A percentile compares a stretch with the other conserved stretches of the same genome.
Conservation (phyloP, 1,139 yeast species). For the Kurtzmaniella natalensis region DNA sequence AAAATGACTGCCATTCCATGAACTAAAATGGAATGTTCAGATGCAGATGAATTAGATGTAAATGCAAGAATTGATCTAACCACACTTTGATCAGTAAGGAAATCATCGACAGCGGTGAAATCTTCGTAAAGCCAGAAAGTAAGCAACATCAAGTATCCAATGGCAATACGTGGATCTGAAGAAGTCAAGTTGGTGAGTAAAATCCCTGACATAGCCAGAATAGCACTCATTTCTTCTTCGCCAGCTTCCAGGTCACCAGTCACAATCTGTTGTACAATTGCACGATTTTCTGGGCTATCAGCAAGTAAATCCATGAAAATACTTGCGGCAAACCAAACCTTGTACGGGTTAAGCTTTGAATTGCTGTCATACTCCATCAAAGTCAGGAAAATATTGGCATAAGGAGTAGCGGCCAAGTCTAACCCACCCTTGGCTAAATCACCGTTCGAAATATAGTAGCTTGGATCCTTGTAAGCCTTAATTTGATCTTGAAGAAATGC, state of each 20-base stretch:
- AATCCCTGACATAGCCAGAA: slow-evolving; percentile 78
- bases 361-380: slow-evolving; percentile 79
- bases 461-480: slow-evolving; percentile 33
- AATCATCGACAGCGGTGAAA: slow-evolving; percentile 68
- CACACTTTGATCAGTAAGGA: slow-evolving; percentile 63
- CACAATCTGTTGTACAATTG: slow-evolving; percentile 48
- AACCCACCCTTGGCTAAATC: slow-evolving; percentile 6
- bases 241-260: slow-evolving; percentile 66
- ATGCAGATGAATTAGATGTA: slow-evolving; percentile 56
- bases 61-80: slow-evolving; percentile 66
- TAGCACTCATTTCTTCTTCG: slow-evolving; percentile 69
- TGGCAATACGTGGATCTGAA: slow-evolving; percentile 70
- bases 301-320: slow-evolving; percentile 61
- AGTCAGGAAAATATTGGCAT: slow-evolving; percentile 58
- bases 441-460: slow-evolving; percentile 12
- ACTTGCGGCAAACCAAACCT: slow-evolving; percentile 79
- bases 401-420: slow-evolving; percentile 19
- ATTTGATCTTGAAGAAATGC: slow-evolving; percentile 67
- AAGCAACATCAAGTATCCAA: slow-evolving; percentile 75
- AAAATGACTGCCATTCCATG: slow-evolving; percentile 75
- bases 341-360: slow-evolving; percentile 75
- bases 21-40: slow-evolving; percentile 55
- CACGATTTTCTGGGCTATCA: slow-evolving; percentile 50
- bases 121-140: slow-evolving; percentile 80
- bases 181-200: slow-evolving; percentile 61